phyloP scores from a whole-genome alignment of 352 stramenopile genomes.

The Globisporangium cylindrosporum region DNA sequence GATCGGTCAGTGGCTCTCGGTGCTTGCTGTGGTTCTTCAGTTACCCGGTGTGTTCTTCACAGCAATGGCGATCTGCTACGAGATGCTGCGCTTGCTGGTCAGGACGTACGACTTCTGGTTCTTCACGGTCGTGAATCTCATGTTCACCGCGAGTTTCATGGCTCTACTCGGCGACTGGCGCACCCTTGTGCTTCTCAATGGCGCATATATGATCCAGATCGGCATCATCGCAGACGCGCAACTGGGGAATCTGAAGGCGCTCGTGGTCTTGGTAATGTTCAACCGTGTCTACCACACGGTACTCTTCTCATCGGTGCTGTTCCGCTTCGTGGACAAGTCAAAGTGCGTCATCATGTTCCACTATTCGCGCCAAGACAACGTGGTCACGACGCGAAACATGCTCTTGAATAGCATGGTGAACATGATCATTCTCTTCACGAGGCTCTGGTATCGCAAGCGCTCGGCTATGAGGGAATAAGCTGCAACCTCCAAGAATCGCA shows the following conservation, averaged over 20 bases:
- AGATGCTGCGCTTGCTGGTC: slow-evolving; percentile 27
- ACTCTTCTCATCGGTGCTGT: slow-evolving; percentile 21
- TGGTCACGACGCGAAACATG: slow-evolving; percentile 25
- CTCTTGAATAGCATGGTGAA: slow-evolving; percentile 29
- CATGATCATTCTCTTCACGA: slow-evolving; percentile 27
- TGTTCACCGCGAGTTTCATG: slow-evolving; percentile 22
- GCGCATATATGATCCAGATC: slow-evolving; percentile 26
- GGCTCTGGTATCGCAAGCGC: slow-evolving; percentile 29
- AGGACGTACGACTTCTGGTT: slow-evolving; percentile 36
- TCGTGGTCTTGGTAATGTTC: slow-evolving; percentile 21
- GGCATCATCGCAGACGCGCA: slow-evolving; percentile 27
- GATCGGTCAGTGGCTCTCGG: slow-evolving; percentile 15
- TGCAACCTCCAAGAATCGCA: neutral
- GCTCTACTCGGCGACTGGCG: slow-evolving; percentile 23
- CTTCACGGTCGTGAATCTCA: slow-evolving; percentile 28
- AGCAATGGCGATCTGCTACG: slow-evolving; percentile 19
- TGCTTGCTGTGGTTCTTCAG: slow-evolving; percentile 23
- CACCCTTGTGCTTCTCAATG: slow-evolving; percentile 19
- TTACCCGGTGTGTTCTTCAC: slow-evolving; percentile 26
- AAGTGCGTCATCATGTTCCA: slow-evolving; percentile 7
- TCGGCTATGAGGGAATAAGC: slow-evolving; percentile 7
- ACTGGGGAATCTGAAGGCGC: slow-evolving; percentile 18
- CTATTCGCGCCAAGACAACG: slow-evolving; percentile 15
- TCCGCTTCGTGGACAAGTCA: slow-evolving; percentile 23
- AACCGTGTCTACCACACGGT: slow-evolving; percentile 19